phyloP scores from a whole-genome alignment of 2,329 filamentous ascomycete genomes.

The Apiospora pterosperma region DNA sequence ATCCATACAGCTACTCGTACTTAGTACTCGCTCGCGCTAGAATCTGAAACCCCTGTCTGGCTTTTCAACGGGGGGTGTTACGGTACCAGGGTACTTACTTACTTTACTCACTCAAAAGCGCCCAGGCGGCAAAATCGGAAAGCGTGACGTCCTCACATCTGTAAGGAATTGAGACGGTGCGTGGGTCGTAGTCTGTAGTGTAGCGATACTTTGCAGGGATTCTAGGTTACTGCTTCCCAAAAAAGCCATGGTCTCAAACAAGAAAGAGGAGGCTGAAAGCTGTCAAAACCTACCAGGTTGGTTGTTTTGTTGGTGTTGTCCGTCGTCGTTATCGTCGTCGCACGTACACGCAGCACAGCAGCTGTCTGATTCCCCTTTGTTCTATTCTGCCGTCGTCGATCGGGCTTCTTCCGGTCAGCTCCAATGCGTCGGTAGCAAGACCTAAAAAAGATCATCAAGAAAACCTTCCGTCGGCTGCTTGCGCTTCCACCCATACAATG shows the following conservation, averaged over 20 bases:
- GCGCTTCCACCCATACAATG: constrained; percentile 10
- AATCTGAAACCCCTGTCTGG: background rate
- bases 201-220: background rate
- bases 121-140: background rate
- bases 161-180: background rate
- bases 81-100: background rate
- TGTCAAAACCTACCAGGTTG: background rate
- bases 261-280: constrained; percentile 6
- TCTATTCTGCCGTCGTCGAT: background rate
- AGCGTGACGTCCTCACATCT: background rate
- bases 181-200: too few relatives aligned
- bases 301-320: background rate
- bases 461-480: background rate
- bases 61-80: background rate
- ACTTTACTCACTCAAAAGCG: too few relatives aligned
- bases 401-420: background rate
- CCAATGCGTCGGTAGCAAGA: constrained; percentile 2
- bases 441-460: background rate
- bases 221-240: background rate
- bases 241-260: background rate
- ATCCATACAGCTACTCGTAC: too few relatives aligned
- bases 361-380: background rate
- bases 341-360: background rate
- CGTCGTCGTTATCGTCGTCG: background rate
- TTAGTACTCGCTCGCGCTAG: background rate